Percentiles rank a stretch among this genome's conserved stretches.
Evolutionary conservation across 805 yeast species (phyloP).

Genomic region (Pichia thaimueangensis): DNA sequence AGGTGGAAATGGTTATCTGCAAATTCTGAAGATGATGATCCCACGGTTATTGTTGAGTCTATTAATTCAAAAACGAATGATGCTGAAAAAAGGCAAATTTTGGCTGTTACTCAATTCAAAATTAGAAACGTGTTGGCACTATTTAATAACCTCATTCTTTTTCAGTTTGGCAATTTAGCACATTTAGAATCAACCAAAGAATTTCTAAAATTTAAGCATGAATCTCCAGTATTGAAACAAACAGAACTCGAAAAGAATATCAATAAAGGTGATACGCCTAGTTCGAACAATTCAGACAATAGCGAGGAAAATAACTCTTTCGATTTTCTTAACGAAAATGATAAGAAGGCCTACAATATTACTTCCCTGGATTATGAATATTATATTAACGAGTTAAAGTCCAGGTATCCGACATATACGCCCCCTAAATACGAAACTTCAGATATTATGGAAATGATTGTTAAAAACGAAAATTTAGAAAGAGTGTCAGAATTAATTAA

Average conservation of each 20-base stretch:
- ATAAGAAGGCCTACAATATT: slow-evolving; percentile 28
- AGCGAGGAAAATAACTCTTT: not conserved
- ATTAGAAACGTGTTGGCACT: slow-evolving; percentile 51
- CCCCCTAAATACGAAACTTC: slow-evolving; percentile 48
- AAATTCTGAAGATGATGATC: slow-evolving; percentile 20
- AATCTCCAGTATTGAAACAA: slow-evolving; percentile 8
- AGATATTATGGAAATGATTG: slow-evolving; percentile 33
- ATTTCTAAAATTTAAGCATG: slow-evolving; percentile 39
- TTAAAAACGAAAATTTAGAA: slow-evolving; percentile 14
- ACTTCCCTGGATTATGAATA: slow-evolving; percentile 84
- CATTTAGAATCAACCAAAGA: slow-evolving; percentile 38
- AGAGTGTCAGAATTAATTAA: slow-evolving; percentile 20
- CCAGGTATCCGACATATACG: slow-evolving; percentile 67
- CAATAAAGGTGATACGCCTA: not conserved
- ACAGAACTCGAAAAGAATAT: not conserved
- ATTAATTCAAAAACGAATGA: slow-evolving; percentile 10
- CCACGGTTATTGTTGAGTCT: slow-evolving; percentile 11
- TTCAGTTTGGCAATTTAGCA: slow-evolving; percentile 56
- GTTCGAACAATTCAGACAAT: slow-evolving; percentile 1
- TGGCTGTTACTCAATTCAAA: slow-evolving; percentile 30
- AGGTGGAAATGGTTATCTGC: slow-evolving; percentile 54
- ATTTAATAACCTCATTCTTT: slow-evolving; percentile 45
- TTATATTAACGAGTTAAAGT: slow-evolving; percentile 64
- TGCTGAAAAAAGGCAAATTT: slow-evolving; percentile 21
- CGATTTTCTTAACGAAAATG: slow-evolving; percentile 1